These are phyloP conservation scores for Aspergillus eucalypticola DNA, from an alignment of 2,329 filamentous ascomycete species.

Conservation along the genomic window DNA sequence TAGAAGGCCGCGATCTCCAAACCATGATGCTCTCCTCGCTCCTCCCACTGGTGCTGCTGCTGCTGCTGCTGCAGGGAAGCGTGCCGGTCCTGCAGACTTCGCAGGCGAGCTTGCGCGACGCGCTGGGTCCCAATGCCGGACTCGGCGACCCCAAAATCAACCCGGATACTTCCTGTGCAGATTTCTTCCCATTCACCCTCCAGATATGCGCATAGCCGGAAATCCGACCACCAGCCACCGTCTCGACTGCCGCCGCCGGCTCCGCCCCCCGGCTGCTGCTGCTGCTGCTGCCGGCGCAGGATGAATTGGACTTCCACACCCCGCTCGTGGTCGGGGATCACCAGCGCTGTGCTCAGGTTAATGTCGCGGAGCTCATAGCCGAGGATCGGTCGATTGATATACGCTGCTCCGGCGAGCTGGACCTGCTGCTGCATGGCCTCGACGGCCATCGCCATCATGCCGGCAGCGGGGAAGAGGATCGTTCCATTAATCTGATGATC, in stretches of 20 bases:
- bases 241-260: neutral
- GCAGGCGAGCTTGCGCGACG: neutral
- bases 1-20: neutral
- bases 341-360: neutral
- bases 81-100: neutral
- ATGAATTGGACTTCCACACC: neutral
- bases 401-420: neutral
- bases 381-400: neutral
- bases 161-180: neutral
- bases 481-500: conserved; percentile 39
- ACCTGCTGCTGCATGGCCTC: conserved; percentile 4
- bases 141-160: neutral
- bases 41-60: neutral
- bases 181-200: neutral
- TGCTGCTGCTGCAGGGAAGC: too few species aligned
- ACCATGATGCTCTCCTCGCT: too few species aligned
- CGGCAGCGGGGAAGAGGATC: conserved; percentile 19
- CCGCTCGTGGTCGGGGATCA: neutral
- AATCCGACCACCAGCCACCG: neutral
- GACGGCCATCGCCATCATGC: conserved; percentile 18
- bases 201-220: neutral
- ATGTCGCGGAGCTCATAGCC: neutral
- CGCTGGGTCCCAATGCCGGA: neutral
- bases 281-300: neutral
- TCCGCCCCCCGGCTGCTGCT: too few species aligned